A percentile compares a stretch with the other conserved stretches of the same genome.
Conservation (phyloP, 2,329 filamentous ascomycete genomes). For the Corinectria fuckeliana region DNA sequence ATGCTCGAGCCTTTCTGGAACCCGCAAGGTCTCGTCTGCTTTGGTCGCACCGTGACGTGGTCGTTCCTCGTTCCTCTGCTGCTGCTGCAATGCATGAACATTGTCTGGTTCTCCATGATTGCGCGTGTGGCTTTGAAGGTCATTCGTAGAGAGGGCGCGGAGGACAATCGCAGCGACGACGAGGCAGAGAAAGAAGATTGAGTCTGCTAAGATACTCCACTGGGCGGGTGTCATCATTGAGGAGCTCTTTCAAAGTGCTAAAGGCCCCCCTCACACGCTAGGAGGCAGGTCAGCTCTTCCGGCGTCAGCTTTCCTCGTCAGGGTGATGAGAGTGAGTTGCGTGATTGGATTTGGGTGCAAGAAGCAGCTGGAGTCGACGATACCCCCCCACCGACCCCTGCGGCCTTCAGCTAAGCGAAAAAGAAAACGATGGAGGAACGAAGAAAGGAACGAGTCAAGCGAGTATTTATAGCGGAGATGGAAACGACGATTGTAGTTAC, state of each 20-base stretch:
- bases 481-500: neutral
- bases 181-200: slow-evolving; percentile 12
- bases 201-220: neutral
- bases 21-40: slow-evolving; percentile 16
- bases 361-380: neutral
- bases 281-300: neutral
- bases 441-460: neutral
- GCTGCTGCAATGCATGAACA: slow-evolving; percentile 13
- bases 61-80: slow-evolving; percentile 15
- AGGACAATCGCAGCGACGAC: slow-evolving; percentile 21
- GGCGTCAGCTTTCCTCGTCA: neutral
- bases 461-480: neutral
- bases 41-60: slow-evolving; percentile 8
- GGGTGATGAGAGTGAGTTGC: neutral
- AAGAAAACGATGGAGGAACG: neutral
- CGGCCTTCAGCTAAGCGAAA: neutral
- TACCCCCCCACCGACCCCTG: neutral
- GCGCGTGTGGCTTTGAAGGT: slow-evolving; percentile 14
- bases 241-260: neutral
- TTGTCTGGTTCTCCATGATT: slow-evolving; percentile 21
- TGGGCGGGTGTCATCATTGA: neutral
- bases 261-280: neutral
- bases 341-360: neutral
- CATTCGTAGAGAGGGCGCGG: slow-evolving; percentile 9
- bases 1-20: slow-evolving; percentile 18